Evolutionary conservation across 2,329 filamentous ascomycete species (phyloP).

Genomic region (Aureobasidium sp.): DNA sequence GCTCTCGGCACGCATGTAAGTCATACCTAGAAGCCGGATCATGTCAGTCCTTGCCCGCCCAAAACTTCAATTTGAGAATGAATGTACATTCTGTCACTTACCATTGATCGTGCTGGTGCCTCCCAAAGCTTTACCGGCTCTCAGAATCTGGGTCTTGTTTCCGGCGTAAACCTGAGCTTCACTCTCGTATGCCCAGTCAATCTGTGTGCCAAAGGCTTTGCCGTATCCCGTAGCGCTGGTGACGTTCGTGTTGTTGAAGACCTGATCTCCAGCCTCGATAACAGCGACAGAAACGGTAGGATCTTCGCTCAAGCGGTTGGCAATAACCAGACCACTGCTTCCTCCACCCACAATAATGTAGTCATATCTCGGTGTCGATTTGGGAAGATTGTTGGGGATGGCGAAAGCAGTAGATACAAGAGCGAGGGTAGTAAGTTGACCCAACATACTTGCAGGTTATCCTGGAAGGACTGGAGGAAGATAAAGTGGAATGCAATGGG

Average conservation of each 20-base stretch:
- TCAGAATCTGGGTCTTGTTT: conserved; percentile 9
- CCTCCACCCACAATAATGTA: conserved; percentile 33
- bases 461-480: neutral
- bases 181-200: conserved; percentile 1
- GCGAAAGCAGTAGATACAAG: neutral
- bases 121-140: conserved; percentile 6
- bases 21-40: neutral
- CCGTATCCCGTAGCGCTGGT: neutral
- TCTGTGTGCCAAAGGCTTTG: conserved; percentile 11
- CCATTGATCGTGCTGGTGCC: conserved; percentile 2
- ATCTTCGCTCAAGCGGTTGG: conserved; percentile 24
- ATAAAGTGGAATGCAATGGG: neutral
- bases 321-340: conserved; percentile 29
- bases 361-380: conserved; percentile 20
- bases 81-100: neutral
- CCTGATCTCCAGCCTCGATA: conserved; percentile 2
- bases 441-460: neutral
- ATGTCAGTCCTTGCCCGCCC: neutral
- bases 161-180: conserved; percentile 12
- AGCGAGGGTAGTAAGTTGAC: neutral
- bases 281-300: neutral
- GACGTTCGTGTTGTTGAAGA: neutral
- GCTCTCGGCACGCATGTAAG: conserved; percentile 8
- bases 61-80: neutral
- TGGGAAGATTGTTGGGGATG: neutral